Percentiles rank a stretch among this genome's conserved stretches.
Conservation (phyloP, 306 rosid genomes). For the Abrus precatorius region DNA sequence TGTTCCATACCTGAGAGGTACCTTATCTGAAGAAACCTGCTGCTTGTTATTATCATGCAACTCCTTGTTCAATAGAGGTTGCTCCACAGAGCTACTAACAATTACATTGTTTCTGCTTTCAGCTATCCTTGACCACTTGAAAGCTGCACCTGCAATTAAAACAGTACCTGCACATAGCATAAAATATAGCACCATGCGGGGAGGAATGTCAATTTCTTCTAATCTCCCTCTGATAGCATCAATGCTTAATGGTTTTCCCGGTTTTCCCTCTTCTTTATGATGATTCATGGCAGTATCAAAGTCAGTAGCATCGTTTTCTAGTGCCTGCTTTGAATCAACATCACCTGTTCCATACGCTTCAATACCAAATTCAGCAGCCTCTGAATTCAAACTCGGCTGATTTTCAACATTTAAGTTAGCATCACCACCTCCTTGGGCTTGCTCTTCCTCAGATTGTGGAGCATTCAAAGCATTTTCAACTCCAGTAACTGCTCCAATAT, state of each 20-base stretch:
- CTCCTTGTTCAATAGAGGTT: slow-evolving; percentile 48
- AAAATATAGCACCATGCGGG: slow-evolving; percentile 41
- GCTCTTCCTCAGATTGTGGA: slow-evolving; percentile 39
- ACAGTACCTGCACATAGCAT: slow-evolving; percentile 48
- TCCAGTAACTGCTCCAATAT: slow-evolving; percentile 24
- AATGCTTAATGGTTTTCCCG: slow-evolving; percentile 1
- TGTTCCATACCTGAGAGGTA: slow-evolving; percentile 51
- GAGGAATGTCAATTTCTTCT: slow-evolving; percentile 29
- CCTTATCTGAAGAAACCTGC: slow-evolving; percentile 48
- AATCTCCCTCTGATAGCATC: slow-evolving; percentile 36
- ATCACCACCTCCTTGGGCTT: slow-evolving; percentile 10
- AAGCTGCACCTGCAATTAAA: slow-evolving; percentile 51
- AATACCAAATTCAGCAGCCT: slow-evolving; percentile 22
- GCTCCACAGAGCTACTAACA: background rate
- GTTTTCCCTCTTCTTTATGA: slow-evolving; percentile 12
- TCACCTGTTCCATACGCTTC: no score
- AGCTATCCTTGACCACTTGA: slow-evolving; percentile 50
- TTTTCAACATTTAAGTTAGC: slow-evolving; percentile 25
- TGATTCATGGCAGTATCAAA: background rate
- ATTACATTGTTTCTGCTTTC: slow-evolving; percentile 34
- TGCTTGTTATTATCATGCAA: slow-evolving; percentile 31
- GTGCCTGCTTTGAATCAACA: background rate
- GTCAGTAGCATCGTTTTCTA: slow-evolving; percentile 37
- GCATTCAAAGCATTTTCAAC: slow-evolving; percentile 38
- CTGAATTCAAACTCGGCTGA: slow-evolving; percentile 17